Conservation (phyloP, 2,329 filamentous ascomycete genomes). For the Ophiostoma perfectum region DNA sequence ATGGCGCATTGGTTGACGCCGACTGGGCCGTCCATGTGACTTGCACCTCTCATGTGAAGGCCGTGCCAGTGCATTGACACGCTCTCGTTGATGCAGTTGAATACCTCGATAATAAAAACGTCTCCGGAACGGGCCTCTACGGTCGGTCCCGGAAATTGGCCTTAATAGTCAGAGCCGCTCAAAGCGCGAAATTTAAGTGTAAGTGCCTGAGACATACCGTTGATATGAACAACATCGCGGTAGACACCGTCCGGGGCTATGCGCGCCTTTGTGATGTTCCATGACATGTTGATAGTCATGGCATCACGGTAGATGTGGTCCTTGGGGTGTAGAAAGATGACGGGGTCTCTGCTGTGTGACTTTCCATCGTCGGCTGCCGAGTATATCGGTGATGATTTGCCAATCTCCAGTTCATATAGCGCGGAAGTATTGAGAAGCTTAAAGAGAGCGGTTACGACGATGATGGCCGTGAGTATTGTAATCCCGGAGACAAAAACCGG, state of each 20-base stretch:
- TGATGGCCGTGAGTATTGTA: background rate
- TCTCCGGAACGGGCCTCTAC: conserved; percentile 46
- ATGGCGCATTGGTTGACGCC: conserved; percentile 64
- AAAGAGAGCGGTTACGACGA: background rate
- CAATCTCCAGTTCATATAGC: too few relatives aligned
- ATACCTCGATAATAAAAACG: conserved; percentile 39
- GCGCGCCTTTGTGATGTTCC: conserved; percentile 38
- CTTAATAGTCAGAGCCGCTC: too few relatives aligned
- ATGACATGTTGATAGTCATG: conserved; percentile 34
- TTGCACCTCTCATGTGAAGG: conserved; percentile 34
- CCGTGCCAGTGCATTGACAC: conserved; percentile 46
- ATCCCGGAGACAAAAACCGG: background rate
- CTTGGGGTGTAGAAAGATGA: conserved; percentile 36
- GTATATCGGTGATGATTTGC: background rate
- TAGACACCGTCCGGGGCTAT: conserved; percentile 46
- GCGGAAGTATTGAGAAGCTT: background rate
- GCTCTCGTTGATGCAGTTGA: conserved; percentile 39
- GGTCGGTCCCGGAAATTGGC: conserved; percentile 44
- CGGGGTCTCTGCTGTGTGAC: background rate
- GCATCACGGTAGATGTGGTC: conserved; percentile 37
- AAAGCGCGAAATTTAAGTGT: background rate
- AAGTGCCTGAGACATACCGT: conserved; percentile 33
- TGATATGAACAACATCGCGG: conserved; percentile 47
- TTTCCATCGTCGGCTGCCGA: background rate
- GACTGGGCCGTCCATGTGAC: conserved; percentile 64